Base-by-base conservation (phyloP, 495 filamentous ascomycete genomes). In the Xylona heveae region DNA sequence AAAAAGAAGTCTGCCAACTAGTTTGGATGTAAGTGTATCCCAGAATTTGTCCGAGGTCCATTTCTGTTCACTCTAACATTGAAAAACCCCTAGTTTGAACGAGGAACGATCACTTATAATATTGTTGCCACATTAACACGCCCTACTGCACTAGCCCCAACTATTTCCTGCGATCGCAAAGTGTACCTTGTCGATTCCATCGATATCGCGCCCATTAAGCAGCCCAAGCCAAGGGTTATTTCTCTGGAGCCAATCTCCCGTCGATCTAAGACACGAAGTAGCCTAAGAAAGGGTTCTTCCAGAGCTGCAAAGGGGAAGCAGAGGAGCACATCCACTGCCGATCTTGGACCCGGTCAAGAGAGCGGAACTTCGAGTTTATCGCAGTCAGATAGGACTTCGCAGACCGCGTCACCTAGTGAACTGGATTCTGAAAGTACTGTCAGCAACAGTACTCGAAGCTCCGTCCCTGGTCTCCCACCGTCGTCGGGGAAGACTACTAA, bases 61-160 rank as follows among this genome's bases (percentile, higher is more conserved):
- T 8, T 28, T 14, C 24, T 18, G 18, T 14, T 18, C 21, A 12
- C 8, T 21, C 2, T 3, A 25, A 17, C 2, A n/a, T n/a, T 23
- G 19, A 25, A 2, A 23, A 25, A 30, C 38, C 15, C 48, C 17
- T 49, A 94, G 83, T 97, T 97, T 49, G 90, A 97, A 56, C 71
- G 83, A 41, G 88, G 90, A 14, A 81, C 78, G 9, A 80, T 97
- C 43, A 74, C 74, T 5, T 97, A 95, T 54, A 68, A 79, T 52
- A 65, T 95, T 43, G 78, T 78, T 12, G 72, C 85, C 26, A 94
- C 82, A 17, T 45, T 95, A 28, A 97, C 90, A 6, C 71, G 81
- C 31, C 88, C 90, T 4, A 84, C 77, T 0, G 75, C 84, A 9
- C 82, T 93, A 36, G 67, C 77, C 19, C 70, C 85, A 7, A 84